Evolutionary conservation across 495 filamentous ascomycete genomes (phyloP), one percentile per base, ranked within the genome.

Genomic region (Penicillium diatomitis): DNA sequence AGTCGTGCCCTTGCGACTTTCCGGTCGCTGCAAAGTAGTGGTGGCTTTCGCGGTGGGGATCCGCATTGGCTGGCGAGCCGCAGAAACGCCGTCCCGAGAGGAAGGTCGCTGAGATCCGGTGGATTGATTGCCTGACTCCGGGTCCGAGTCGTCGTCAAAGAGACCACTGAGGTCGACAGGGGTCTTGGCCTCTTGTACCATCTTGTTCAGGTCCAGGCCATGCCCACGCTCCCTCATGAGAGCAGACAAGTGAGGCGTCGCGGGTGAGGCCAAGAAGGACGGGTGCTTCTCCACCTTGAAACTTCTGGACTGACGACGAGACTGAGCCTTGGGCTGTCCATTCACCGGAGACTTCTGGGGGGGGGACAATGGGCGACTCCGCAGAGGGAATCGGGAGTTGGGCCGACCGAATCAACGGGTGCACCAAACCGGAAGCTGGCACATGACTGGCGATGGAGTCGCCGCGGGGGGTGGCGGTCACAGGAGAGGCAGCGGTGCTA

Each of bases 191-290:
- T 63, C 60, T 31, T 48, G 38, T 32, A 63, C 58, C 27, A 87
- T 65, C 32, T 83, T 74, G 46, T 68, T 63, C 45, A 92, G 65
- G 52, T 91, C 78, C 45, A 81, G 74, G 46, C 67, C 68, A 47
- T 83, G 75, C 32, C 84, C 87, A 53, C 73, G 77, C 48, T 74
- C 79, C 44, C 79, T 72, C 69, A 90, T 77, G 46, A 88, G 62
- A 8, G 78, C 76, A 32, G 87, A 90, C 8, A 96, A 74, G 63
- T 88, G 78, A 5, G 90, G 89, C 3, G 82, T 82, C n/a, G 79
- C 77, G 9, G 81, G 69, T 8, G 87, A 87, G 12, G 77, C 76
- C 28, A 57, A 51, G 53, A 69, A 70, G 0, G 60, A 49, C 2
- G 60, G 55, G 32, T 59, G 59, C 2, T 47, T 10, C n/a, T 49